phyloP scores from a whole-genome alignment of 176 grass and related monocot genomes.

The Stipa capillata region DNA sequence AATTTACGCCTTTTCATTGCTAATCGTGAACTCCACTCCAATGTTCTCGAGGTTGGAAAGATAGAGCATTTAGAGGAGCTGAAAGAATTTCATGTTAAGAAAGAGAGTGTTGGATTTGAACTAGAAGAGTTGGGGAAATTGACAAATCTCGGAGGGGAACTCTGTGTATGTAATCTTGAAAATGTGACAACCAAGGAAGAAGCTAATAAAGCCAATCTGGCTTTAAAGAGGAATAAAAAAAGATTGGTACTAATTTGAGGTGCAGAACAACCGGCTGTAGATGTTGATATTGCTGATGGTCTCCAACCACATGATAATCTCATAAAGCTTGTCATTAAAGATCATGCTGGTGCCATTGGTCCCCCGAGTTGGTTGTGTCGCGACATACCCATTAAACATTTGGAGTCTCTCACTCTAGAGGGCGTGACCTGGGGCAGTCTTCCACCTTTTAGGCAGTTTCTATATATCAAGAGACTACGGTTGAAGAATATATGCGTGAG shows the following conservation, averaged over 20 bases:
- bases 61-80: not conserved
- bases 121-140: not conserved
- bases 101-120: not conserved
- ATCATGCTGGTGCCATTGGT: not conserved
- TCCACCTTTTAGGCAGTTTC: not conserved
- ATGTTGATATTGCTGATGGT: not conserved
- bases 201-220: not conserved
- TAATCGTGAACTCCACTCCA: not conserved
- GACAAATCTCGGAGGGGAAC: not conserved
- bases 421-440: not conserved
- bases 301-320: not conserved
- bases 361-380: not conserved
- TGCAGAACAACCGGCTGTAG: not conserved
- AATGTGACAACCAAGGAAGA: not conserved
- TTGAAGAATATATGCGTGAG: not conserved
- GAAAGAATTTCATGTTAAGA: constrained; percentile 5
- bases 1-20: not conserved
- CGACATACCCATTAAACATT: not conserved
- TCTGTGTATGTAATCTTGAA: not conserved
- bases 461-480: not conserved
- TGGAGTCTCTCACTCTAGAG: not conserved
- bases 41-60: not conserved
- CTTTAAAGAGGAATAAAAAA: not conserved
- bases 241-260: not conserved
- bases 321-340: not conserved